phyloP scores from a whole-genome alignment of 208 protist genomes.

The Porcisia deanei region DNA sequence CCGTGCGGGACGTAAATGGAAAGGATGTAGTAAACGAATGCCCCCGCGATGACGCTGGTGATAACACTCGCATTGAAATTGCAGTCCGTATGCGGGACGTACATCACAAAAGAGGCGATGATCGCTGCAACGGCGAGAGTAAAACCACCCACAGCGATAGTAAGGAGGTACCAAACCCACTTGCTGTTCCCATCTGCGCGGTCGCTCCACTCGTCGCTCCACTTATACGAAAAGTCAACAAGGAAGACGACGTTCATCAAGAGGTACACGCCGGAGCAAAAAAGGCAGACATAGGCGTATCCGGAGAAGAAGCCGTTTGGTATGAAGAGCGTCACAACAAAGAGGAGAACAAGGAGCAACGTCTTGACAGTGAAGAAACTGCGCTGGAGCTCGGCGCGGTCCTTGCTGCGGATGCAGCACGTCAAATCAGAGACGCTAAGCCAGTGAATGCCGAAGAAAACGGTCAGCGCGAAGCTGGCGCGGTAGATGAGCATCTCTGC shows the following conservation, averaged over 20 bases:
- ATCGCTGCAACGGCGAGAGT: constrained; percentile 46
- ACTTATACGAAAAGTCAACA: constrained; percentile 94
- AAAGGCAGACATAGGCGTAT: constrained; percentile 87
- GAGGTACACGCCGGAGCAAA: constrained; percentile 80
- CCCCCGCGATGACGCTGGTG: constrained; percentile 75
- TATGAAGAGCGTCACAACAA: constrained; percentile 76
- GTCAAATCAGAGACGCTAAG: constrained; percentile 84
- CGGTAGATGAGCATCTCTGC: constrained; percentile 86
- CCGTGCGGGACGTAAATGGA: constrained; percentile 89
- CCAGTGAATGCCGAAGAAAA: constrained; percentile 89
- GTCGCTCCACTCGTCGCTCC: constrained; percentile 91
- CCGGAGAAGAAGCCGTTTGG: constrained; percentile 84
- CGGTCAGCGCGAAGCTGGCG: constrained; percentile 73
- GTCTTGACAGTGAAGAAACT: constrained; percentile 84
- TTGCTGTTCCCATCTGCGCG: constrained; percentile 78
- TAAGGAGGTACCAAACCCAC: constrained; percentile 89
- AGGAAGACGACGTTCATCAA: constrained; percentile 93
- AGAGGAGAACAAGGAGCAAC: constrained; percentile 63
- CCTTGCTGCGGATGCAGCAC: constrained; percentile 79
- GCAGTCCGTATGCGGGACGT: constrained; percentile 80
- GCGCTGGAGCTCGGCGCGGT: constrained; percentile 74
- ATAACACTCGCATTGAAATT: constrained; percentile 87
- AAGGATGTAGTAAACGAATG: constrained; percentile 71
- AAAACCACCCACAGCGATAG: constrained; percentile 51
- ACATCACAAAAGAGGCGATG: constrained; percentile 71